Base-by-base conservation (phyloP, 768 basidiomycete genomes). In the Rhodosporidiobolus odoratus region DNA sequence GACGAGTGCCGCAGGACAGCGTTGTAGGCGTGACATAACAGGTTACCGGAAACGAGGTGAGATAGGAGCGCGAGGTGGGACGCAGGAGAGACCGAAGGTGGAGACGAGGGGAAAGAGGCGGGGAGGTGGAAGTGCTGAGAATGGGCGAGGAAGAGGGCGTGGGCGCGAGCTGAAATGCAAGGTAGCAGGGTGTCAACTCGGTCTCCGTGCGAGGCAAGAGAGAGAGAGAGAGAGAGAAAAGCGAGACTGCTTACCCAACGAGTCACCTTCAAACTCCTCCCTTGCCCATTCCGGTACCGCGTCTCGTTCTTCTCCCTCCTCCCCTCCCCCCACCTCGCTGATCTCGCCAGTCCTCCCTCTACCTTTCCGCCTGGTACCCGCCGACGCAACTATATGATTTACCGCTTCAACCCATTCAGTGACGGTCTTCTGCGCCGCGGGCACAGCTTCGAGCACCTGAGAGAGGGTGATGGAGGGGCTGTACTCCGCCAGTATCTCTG, bases 11-110 rank as follows among this genome's bases (percentile, higher is more conserved):
- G 85, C 0, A 94, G 88, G 37, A 86, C 88, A 17, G 84, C 79
- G 78, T 94, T 95, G 81, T 92, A 92, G 0, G 89, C 87, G 3
- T 83, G 78, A 75, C 92, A 94, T 19, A 94, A 84, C 15, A 91
- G 79, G 75, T 91, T 89, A 0, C 92, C 92, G 6, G 75, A 65
- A 88, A 91, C 2, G 88, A 84, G 12, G 90, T 81, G 7, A 82
- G 83, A 4, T 80, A 78, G 3, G 90, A 82, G 73, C 90, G 84
- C 0, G 78, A 77, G 16, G 64, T 58, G 34, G 66, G 81, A 60
- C 23, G 43, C 43, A 78, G 83, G 69, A 68, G 78, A 56, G 65
- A 34, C 27, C 4, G 43, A 23, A 13, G n/a, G n/a, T n/a, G 40
- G 50, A 54, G 34, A 45, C 16, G 57, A 17, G 27, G 17, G 34